phyloP scores from a whole-genome alignment of 2,329 filamentous ascomycete genomes.

The Domatiomyces globalis region DNA sequence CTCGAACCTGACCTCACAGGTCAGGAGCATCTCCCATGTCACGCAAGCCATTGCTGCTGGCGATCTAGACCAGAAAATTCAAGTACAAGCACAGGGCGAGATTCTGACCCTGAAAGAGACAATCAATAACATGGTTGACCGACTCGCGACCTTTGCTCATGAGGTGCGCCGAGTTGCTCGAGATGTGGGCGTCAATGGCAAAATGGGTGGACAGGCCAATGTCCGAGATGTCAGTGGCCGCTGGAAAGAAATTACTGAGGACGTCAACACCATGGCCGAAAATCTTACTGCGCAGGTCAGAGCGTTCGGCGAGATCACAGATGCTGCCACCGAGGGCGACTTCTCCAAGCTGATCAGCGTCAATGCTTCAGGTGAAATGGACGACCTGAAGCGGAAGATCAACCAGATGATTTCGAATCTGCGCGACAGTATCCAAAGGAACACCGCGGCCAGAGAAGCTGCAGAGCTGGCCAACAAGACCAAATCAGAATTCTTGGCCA shows the following conservation, averaged over 20 bases:
- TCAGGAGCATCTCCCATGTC: conserved; percentile 83
- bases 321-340: conserved; percentile 88
- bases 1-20: conserved; percentile 50
- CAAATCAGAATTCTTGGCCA: conserved; percentile 94
- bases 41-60: conserved; percentile 91
- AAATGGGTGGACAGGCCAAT: conserved; percentile 95
- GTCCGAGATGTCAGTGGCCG: conserved; percentile 82
- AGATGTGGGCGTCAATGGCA: conserved; percentile 92
- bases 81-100: conserved; percentile 88
- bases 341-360: conserved; percentile 96
- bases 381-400: conserved; percentile 96
- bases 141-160: conserved; percentile 87
- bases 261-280: conserved; percentile 85
- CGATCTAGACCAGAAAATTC: conserved; percentile 90
- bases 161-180: conserved; percentile 91
- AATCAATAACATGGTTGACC: conserved; percentile 97
- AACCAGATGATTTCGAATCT: conserved; percentile 98
- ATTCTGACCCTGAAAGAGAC: conserved; percentile 89
- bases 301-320: conserved; percentile 97
- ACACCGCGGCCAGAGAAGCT: conserved; percentile 87
- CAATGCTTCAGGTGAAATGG: conserved; percentile 96
- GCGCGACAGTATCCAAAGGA: conserved; percentile 88
- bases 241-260: conserved; percentile 97
- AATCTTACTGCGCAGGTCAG: conserved; percentile 90
- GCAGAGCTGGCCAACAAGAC: conserved; percentile 95